Percentiles rank a stretch among this genome's conserved stretches.
Evolutionary conservation across 2,329 filamentous ascomycete species (phyloP).

Genomic region (Cladophialophora chaetospira): DNA sequence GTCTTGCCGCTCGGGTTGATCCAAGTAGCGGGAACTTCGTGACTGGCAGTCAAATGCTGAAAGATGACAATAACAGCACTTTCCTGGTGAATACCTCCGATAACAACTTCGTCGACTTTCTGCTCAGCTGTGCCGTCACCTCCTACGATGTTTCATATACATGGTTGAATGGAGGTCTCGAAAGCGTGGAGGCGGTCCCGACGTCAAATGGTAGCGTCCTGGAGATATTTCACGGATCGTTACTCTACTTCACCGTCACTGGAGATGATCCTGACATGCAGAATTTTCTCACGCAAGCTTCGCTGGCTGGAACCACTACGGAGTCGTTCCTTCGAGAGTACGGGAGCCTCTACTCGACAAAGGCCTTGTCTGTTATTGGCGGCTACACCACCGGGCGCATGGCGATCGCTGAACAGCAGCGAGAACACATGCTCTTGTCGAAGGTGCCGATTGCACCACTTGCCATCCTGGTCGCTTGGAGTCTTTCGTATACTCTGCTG

Average conservation of each 20-base stretch:
- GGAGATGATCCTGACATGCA: constrained; percentile 13
- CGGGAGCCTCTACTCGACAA: constrained; percentile 14
- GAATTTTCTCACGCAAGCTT: constrained; percentile 9
- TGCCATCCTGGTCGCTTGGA: constrained; percentile 14
- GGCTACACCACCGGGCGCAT: constrained; percentile 10
- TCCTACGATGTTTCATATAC: constrained; percentile 24
- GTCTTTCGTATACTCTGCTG: constrained; percentile 16
- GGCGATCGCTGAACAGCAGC: constrained; percentile 11
- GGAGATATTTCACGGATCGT: constrained; percentile 21
- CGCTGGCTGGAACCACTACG: constrained; percentile 15
- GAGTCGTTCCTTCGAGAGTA: constrained; percentile 15
- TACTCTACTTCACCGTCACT: constrained; percentile 8
- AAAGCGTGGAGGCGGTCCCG: constrained; percentile 2
- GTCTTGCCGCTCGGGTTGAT: constrained; percentile 12
- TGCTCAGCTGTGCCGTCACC: constrained; percentile 16
- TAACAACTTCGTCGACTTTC: constrained; percentile 16
- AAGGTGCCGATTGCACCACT: constrained; percentile 18
- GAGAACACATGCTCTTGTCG: constrained; percentile 16
- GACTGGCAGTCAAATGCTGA: constrained; percentile 9
- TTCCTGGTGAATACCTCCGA: constrained; percentile 3
- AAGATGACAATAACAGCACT: constrained; percentile 4
- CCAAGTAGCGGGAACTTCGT: constrained; percentile 7
- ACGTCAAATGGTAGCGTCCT: constrained; percentile 22
- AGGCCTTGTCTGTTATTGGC: constrained; percentile 20
- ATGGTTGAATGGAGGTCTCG: constrained; percentile 10